Base-by-base conservation (phyloP, 768 basidiomycete species). In the Tylopilus rubrobrunneus region DNA sequence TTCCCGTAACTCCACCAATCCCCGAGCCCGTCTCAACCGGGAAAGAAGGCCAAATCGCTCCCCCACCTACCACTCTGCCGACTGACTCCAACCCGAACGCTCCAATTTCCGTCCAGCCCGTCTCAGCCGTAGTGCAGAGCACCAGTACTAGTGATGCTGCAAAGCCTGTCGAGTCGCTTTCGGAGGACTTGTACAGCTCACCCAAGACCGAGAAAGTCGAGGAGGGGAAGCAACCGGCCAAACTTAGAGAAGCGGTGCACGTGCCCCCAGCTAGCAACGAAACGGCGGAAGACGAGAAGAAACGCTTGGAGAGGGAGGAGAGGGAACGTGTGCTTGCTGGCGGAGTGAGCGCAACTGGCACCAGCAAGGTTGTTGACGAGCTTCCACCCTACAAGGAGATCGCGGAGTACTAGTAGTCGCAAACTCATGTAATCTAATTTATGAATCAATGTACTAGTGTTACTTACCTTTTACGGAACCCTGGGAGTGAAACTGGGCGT, bases 191-290 rank as follows among this genome's bases (percentile, higher is more conserved):
- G 37, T 71, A 67, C 25, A 62, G 55, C 7, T 48, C 67, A 28
- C 47, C 52, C 14, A 69, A 68, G 53, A 74, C 65, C 28, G 82
- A 81, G 67, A 78, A 74, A 48, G 85, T 83, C 1, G 81, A 79
- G 63, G 85, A 85, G 43, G 85, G 86, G 73, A 87, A 88, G 76
- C 76, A 63, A 60, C 74, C 84, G n/a, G 72, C 87, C 33, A 71
- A 74, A 68, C 68, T 66, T 56, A 81, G 76, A 69, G 81, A 75
- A 62, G 72, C 75, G 72, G 85, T 78, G 73, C 74, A 74, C 52
- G 68, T 74, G 58, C 74, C 71, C 14, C 65, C 57, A 0, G 62
- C 59, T 31, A 55, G 65, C 33, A 60, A 51, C n/a, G 43, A 37
- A 46, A 75, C 74, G 47, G 82, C 85, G 0, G 83, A 80, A 47